Base-by-base conservation (phyloP, 2,329 filamentous ascomycete species). In the Aspergillus puulaauensis region DNA sequence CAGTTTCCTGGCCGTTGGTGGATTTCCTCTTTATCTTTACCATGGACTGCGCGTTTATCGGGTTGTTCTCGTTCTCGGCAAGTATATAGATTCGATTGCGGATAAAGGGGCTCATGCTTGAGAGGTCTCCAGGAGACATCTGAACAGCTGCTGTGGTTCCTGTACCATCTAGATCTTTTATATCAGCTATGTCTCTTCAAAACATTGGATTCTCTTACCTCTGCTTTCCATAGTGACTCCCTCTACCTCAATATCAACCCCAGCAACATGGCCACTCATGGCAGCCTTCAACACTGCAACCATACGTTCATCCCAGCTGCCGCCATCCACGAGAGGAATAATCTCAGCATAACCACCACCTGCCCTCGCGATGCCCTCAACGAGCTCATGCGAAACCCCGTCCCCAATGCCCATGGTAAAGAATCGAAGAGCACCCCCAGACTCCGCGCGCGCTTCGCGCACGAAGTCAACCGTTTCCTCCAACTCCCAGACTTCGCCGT, bases 281-380 rank as follows among this genome's bases (percentile, higher is more conserved):
- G 86, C 82, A 0, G 82, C 86, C 66, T 87, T 88, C 58, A 90
- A 75, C 86, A 90, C 90, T 2, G 86, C 80, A 4, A 90, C 79
- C 2, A 89, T 80, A 67, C 87, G 88, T 63, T 75, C 81, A 62
- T 86, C 52, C 83, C 75, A 89, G 82, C 65, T 84, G 82, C 68
- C 89, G 86, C 1, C 80, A 73, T 12, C 46, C 3, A 41, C 44
- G 3, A 82, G 74, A 1, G 76, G 79, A 0, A 89, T 85, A 0
- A 80, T 74, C 68, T 90, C 86, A 1, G 81, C 69, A 59, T 84
- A 86, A 3, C 84, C 84, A 19, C 81, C 80, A 2, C 84, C 84
- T 9, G 79, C 80, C 6, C 78, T 73, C 1, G 82, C 82, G 45
- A 83, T 74, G 1, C 83, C 82, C 54, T 86, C 81, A 5, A 86